phyloP scores from a whole-genome alignment of 2,329 filamentous ascomycete species.

The Balansia obtecta region DNA sequence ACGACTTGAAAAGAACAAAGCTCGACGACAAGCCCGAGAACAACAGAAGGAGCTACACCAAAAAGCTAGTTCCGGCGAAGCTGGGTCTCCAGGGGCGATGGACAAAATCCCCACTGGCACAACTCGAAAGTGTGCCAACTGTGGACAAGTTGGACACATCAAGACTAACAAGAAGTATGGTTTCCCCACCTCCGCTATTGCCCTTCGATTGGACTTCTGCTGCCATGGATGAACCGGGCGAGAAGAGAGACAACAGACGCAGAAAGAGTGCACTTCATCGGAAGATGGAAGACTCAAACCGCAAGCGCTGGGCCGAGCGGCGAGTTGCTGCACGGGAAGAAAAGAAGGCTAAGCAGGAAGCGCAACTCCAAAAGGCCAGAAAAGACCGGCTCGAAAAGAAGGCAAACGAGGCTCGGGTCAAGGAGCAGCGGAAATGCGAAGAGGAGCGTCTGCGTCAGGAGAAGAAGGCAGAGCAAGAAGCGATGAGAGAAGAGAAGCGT shows the following conservation, averaged over 20 bases:
- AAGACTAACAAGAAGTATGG: conserved; percentile 97
- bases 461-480: conserved; percentile 7
- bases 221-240: conserved; percentile 8
- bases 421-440: conserved; percentile 9
- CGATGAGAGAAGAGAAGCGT: conserved; percentile 4
- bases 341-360: conserved; percentile 3
- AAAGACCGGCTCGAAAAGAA: conserved; percentile 5
- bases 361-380: not conserved
- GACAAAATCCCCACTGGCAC: conserved; percentile 52
- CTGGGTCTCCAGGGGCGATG: conserved; percentile 35
- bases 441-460: conserved; percentile 9
- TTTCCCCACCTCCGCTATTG: conserved; percentile 16
- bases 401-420: conserved; percentile 4
- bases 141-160: conserved; percentile 92
- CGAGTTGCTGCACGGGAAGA: conserved; percentile 6
- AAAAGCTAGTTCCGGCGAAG: conserved; percentile 29
- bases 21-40: conserved; percentile 79
- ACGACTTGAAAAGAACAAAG: conserved; percentile 82
- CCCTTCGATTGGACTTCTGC: conserved; percentile 23
- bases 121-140: conserved; percentile 91
- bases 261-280: conserved; percentile 10
- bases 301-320: conserved; percentile 7
- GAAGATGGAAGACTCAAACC: conserved; percentile 14
- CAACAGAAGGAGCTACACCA: conserved; percentile 64
- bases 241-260: conserved; percentile 6